Evolutionary conservation across 148 eudicot species (phyloP).

Genomic region (Rhododendron ferrugineum): DNA sequence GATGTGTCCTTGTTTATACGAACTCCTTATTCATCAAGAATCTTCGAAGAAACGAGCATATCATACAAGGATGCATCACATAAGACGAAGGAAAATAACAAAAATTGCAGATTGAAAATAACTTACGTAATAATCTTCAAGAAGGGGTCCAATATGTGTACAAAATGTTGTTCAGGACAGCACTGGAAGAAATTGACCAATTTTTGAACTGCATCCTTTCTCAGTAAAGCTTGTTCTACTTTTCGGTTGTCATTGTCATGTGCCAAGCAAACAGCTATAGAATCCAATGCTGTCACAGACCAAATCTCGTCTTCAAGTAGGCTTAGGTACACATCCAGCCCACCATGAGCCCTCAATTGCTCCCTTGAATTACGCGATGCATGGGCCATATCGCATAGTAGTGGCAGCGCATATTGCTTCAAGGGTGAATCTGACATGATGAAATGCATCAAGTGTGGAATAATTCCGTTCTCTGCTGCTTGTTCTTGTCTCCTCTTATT

Average conservation of each 20-base stretch:
- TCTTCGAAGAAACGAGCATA: neutral
- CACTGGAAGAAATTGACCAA: slow-evolving; percentile 83
- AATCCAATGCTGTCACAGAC: slow-evolving; percentile 96
- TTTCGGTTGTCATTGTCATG: slow-evolving; percentile 91
- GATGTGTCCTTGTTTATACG: neutral
- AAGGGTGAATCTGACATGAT: slow-evolving; percentile 87
- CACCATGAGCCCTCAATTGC: slow-evolving; percentile 95
- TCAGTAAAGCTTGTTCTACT: slow-evolving; percentile 95
- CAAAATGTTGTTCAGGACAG: slow-evolving; percentile 86
- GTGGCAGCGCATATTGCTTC: slow-evolving; percentile 84
- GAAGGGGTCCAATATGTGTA: slow-evolving; percentile 96
- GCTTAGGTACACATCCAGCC: slow-evolving; percentile 88
- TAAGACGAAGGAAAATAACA: neutral
- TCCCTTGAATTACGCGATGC: slow-evolving; percentile 98
- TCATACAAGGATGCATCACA: neutral
- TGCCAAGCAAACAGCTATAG: slow-evolving; percentile 93
- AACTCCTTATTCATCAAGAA: neutral
- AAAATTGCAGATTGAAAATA: neutral
- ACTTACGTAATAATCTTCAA: slow-evolving; percentile 94
- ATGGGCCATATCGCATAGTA: slow-evolving; percentile 98
- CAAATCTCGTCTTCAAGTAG: slow-evolving; percentile 88
- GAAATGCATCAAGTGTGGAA: slow-evolving; percentile 94
- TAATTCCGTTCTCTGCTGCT: slow-evolving; percentile 97
- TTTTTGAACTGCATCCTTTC: slow-evolving; percentile 94
- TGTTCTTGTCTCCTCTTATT: slow-evolving; percentile 99